These are phyloP conservation scores for Ilex paraguariensis DNA, from an alignment of 305 asterid species.

Conservation along the genomic window DNA sequence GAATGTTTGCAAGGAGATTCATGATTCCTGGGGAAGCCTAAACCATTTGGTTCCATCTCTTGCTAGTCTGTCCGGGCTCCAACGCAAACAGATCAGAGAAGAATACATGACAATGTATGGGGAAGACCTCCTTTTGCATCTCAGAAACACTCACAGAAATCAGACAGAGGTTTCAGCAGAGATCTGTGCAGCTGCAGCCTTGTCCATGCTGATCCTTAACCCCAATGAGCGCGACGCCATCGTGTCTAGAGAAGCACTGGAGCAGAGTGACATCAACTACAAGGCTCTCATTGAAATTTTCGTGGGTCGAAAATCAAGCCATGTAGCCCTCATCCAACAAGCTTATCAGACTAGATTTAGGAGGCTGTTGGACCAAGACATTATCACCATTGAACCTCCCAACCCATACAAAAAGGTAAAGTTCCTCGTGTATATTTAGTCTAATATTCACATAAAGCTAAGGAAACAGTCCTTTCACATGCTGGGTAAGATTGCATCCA, in stretches of 20 bases:
- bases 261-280: constrained; percentile 21
- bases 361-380: constrained; percentile 42
- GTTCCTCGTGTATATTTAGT: no score
- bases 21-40: constrained; percentile 20
- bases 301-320: constrained; percentile 66
- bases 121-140: constrained; percentile 29
- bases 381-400: constrained; percentile 50
- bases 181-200: constrained; percentile 6
- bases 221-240: constrained; percentile 60
- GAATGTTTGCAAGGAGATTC: constrained; percentile 41
- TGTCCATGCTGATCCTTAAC: constrained; percentile 32
- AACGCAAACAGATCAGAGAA: constrained; percentile 38
- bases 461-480: no score
- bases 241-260: constrained; percentile 52
- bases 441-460: no score
- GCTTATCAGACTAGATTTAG: constrained; percentile 45
- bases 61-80: constrained; percentile 25
- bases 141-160: constrained; percentile 2
- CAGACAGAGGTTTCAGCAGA: constrained; percentile 7
- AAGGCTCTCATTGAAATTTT: constrained; percentile 48
- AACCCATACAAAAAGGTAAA: constrained; percentile 61
- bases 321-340: constrained; percentile 51
- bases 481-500: no score
- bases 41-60: constrained; percentile 18
- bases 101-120: constrained; percentile 34